Conservation (phyloP, 2,329 filamentous ascomycete species). For the Aspergillus chevalieri region DNA sequence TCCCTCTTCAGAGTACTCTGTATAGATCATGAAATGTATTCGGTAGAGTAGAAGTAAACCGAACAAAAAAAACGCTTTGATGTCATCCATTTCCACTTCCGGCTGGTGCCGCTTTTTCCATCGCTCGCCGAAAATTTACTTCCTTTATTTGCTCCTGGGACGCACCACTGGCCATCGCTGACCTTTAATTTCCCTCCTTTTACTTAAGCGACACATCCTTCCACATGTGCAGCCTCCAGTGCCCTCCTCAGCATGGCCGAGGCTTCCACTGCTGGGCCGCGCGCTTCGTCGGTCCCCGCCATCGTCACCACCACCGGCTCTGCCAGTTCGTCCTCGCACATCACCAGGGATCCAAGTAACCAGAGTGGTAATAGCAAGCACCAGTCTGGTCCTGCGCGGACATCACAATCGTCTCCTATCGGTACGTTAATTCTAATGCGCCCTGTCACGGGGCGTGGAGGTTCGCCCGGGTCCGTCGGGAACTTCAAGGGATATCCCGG, state of each 20-base stretch:
- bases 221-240: constrained; percentile 18
- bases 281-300: constrained; percentile 20
- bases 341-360: constrained; percentile 4
- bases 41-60: too few relatives aligned
- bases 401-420: constrained; percentile 18
- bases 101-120: too few relatives aligned
- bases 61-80: too few relatives aligned
- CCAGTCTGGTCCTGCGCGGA: constrained; percentile 8
- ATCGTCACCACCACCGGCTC: constrained; percentile 16
- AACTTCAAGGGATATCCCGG: background rate
- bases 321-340: constrained; percentile 12
- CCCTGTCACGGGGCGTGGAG: background rate
- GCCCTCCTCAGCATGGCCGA: constrained; percentile 25
- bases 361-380: constrained; percentile 4
- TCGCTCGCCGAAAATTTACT: too few relatives aligned
- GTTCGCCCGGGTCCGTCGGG: background rate
- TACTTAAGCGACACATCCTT: background rate
- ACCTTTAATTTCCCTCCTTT: background rate
- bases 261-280: constrained; percentile 22
- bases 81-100: too few relatives aligned
- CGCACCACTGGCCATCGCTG: background rate
- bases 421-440: constrained; percentile 17
- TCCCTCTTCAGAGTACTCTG: constrained; percentile 7
- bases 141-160: too few relatives aligned
- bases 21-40: background rate